These are phyloP conservation scores for Paecilomyces variotii DNA, from an alignment of 2,329 filamentous ascomycete species.

Conservation along the genomic window DNA sequence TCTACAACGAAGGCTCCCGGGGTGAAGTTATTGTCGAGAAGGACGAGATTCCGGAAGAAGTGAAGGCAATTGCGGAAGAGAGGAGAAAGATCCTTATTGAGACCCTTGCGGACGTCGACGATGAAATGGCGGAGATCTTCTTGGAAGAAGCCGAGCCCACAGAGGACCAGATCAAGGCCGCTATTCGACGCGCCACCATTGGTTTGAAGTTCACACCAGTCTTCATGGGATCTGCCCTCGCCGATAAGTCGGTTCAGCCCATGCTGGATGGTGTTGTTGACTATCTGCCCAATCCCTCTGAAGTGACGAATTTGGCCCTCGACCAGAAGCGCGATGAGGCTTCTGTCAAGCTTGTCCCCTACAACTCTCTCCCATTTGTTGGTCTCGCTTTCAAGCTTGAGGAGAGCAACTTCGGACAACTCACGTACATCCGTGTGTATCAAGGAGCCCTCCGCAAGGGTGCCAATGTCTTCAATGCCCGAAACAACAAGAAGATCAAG, in stretches of 20 bases:
- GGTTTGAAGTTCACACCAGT: constrained; percentile 85
- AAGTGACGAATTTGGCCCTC: constrained; percentile 83
- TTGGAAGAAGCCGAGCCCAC: constrained; percentile 78
- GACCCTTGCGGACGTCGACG: constrained; percentile 92
- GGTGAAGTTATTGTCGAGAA: constrained; percentile 69
- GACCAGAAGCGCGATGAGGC: constrained; percentile 73
- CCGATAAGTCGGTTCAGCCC: constrained; percentile 89
- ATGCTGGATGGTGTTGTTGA: constrained; percentile 97
- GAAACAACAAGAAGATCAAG: constrained; percentile 91
- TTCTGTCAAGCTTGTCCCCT: constrained; percentile 79
- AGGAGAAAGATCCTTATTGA: constrained; percentile 82
- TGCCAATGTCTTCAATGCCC: constrained; percentile 84
- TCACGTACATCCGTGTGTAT: constrained; percentile 98
- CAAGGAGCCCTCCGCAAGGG: constrained; percentile 87
- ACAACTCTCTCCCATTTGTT: constrained; percentile 88
- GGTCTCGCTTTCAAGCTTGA: constrained; percentile 97
- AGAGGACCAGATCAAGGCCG: constrained; percentile 76
- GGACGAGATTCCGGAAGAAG: constrained; percentile 74
- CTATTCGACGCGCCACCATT: constrained; percentile 87
- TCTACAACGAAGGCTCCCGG: constrained; percentile 81
- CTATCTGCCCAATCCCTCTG: constrained; percentile 83
- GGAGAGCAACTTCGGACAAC: constrained; percentile 95
- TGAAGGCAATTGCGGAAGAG: constrained; percentile 68
- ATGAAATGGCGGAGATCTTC: constrained; percentile 94
- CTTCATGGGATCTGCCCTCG: constrained; percentile 90